phyloP scores from a whole-genome alignment of 2,329 filamentous ascomycete species.

The Hymenotorrendiella dingleyae region DNA sequence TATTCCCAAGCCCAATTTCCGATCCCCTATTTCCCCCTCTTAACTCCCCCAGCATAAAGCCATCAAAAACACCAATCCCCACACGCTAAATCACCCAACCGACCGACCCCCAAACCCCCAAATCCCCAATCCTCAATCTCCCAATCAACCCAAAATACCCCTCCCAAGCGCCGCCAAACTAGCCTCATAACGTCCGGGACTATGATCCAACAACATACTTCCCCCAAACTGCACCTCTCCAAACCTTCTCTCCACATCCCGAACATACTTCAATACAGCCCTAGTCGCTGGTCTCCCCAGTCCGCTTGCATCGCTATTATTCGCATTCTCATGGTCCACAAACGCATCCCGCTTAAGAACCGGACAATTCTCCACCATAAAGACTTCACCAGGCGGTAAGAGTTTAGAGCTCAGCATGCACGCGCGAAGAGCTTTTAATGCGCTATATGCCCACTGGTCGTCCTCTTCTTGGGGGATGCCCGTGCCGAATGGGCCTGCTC shows the following conservation, averaged over 20 bases:
- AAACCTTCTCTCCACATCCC: slow-evolving; percentile 65
- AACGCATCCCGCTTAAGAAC: slow-evolving; percentile 65
- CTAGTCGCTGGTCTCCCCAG: slow-evolving; percentile 62
- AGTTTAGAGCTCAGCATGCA: slow-evolving; percentile 66
- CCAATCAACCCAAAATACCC: slow-evolving; percentile 29
- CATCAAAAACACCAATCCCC: too few relatives aligned
- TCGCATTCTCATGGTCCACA: slow-evolving; percentile 32
- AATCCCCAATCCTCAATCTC: too few relatives aligned
- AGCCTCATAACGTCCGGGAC: slow-evolving; percentile 66
- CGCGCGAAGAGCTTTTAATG: slow-evolving; percentile 59
- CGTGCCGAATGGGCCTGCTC: slow-evolving; percentile 26
- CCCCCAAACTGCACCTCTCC: slow-evolving; percentile 65
- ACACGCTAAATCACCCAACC: too few relatives aligned
- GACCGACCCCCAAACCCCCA: too few relatives aligned
- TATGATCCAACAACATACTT: slow-evolving; percentile 72
- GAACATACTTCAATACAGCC: slow-evolving; percentile 63
- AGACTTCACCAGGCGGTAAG: slow-evolving; percentile 70
- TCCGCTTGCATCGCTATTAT: slow-evolving; percentile 32
- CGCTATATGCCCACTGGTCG: slow-evolving; percentile 61
- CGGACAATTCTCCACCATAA: slow-evolving; percentile 61
- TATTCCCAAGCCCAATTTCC: too few relatives aligned
- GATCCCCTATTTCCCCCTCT: too few relatives aligned
- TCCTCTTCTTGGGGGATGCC: slow-evolving; percentile 47
- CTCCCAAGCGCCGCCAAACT: slow-evolving; percentile 55
- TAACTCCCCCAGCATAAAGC: too few relatives aligned